Conservation (phyloP, 495 filamentous ascomycete genomes). For the Schizothecium vesticola region DNA sequence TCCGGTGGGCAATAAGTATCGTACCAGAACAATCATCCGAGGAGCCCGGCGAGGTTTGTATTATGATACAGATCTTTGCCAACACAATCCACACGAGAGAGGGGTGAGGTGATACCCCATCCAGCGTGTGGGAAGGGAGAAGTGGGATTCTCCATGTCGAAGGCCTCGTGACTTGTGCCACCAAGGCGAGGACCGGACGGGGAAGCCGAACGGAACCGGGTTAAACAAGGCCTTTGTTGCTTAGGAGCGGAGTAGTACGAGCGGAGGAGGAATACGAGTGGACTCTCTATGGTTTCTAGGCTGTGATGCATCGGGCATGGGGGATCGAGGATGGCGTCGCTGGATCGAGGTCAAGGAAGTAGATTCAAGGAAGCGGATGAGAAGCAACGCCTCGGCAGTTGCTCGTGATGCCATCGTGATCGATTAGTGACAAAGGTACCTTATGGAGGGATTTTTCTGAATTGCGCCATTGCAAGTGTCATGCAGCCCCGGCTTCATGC, state of each 20-base stretch:
- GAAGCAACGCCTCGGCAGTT: not conserved
- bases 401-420: not conserved
- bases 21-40: not conserved
- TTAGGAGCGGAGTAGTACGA: not conserved
- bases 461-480: not conserved
- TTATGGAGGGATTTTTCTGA: not conserved
- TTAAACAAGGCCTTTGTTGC: not conserved
- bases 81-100: not conserved
- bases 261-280: not conserved
- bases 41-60: not conserved
- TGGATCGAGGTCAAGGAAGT: not conserved
- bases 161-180: not conserved
- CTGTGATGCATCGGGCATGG: not conserved
- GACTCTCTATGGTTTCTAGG: not conserved
- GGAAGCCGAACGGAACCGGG: not conserved
- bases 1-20: not conserved
- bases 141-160: not conserved
- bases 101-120: not conserved
- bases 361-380: not conserved
- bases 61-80: not conserved
- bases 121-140: not conserved
- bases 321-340: not conserved
- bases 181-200: not conserved
- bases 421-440: not conserved
- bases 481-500: not conserved